These are phyloP conservation scores for Solanum dulcamara DNA, from an alignment of 257 asterid genomes.

Conservation along the genomic window DNA sequence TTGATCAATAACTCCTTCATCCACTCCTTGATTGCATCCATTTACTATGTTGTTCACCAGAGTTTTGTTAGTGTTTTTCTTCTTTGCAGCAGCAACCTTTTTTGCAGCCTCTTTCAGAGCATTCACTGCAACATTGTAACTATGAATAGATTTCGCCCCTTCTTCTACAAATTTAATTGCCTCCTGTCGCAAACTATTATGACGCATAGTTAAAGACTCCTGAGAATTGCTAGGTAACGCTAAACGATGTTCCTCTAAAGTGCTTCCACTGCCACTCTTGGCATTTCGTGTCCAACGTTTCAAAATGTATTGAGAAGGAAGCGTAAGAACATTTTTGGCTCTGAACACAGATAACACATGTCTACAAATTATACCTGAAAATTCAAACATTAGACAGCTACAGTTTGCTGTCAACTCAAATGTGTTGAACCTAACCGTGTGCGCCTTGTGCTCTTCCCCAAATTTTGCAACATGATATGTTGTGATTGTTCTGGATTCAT, in stretches of 20 bases:
- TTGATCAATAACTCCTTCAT: slow-evolving; percentile 21
- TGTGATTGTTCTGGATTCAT: slow-evolving; percentile 34
- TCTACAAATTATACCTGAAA: slow-evolving; percentile 69
- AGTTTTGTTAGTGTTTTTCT: slow-evolving; percentile 21
- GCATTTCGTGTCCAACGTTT: slow-evolving; percentile 92
- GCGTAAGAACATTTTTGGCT: slow-evolving; percentile 59
- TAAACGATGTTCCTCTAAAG: slow-evolving; percentile 15
- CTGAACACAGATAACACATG: slow-evolving; percentile 76
- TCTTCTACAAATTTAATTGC: slow-evolving; percentile 78
- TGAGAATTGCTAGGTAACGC: slow-evolving; percentile 20
- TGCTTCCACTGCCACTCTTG: slow-evolving; percentile 25
- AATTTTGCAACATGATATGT: slow-evolving; percentile 64
- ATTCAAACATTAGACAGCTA: slow-evolving; percentile 73
- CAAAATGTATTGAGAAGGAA: slow-evolving; percentile 64
- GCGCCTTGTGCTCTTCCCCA: slow-evolving; percentile 72
- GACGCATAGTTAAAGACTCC: slow-evolving; percentile 44
- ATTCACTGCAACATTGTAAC: slow-evolving; percentile 59
- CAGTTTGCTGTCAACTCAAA: slow-evolving; percentile 63
- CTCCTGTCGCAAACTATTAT: slow-evolving; percentile 55
- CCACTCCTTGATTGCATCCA: slow-evolving; percentile 32
- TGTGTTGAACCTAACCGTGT: slow-evolving; percentile 43
- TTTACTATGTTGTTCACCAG: slow-evolving; percentile 23
- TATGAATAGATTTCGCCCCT: slow-evolving; percentile 77
- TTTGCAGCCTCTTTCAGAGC: slow-evolving; percentile 69
- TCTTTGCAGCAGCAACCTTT: slow-evolving; percentile 51